phyloP scores from a whole-genome alignment of 2,329 filamentous ascomycete genomes.

The Fusarium armeniacum region DNA sequence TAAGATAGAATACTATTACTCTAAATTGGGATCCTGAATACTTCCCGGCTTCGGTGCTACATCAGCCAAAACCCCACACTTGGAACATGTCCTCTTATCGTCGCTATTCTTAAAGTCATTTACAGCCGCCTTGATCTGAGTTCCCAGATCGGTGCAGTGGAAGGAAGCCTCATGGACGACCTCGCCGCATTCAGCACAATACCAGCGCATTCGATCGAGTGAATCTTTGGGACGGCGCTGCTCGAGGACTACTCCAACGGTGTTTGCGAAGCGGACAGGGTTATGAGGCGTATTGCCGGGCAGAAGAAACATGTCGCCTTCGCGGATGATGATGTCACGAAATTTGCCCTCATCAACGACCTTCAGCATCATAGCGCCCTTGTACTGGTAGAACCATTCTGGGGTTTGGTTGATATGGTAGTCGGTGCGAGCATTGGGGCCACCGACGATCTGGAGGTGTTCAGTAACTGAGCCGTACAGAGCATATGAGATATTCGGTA shows the following conservation, averaged over 20 bases:
- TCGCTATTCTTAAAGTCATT: slow-evolving; percentile 80
- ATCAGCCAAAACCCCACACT: slow-evolving; percentile 83
- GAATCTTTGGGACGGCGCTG: slow-evolving; percentile 79
- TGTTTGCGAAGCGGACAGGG: slow-evolving; percentile 91
- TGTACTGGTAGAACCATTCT: slow-evolving; percentile 98
- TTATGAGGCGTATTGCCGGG: slow-evolving; percentile 97
- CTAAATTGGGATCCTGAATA: slow-evolving; percentile 71
- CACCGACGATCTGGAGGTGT: slow-evolving; percentile 81
- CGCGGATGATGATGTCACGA: slow-evolving; percentile 87
- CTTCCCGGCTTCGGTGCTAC: slow-evolving; percentile 73
- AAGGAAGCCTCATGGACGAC: slow-evolving; percentile 90
- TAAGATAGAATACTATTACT: slow-evolving; percentile 36
- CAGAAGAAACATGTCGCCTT: slow-evolving; percentile 94
- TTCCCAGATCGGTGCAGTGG: slow-evolving; percentile 89
- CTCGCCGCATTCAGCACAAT: slow-evolving; percentile 78
- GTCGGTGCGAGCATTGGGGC: slow-evolving; percentile 94
- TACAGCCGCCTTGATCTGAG: slow-evolving; percentile 93
- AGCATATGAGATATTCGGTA: not conserved
- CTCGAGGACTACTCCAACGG: slow-evolving; percentile 94
- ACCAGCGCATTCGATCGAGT: slow-evolving; percentile 89
- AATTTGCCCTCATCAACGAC: slow-evolving; percentile 82
- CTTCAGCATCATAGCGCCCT: slow-evolving; percentile 93
- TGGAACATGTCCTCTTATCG: slow-evolving; percentile 78
- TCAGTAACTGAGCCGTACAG: slow-evolving; percentile 2
- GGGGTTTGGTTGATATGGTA: slow-evolving; percentile 98